Conservation (phyloP, 305 asterid genomes). For the Solanum hybrid region DNA sequence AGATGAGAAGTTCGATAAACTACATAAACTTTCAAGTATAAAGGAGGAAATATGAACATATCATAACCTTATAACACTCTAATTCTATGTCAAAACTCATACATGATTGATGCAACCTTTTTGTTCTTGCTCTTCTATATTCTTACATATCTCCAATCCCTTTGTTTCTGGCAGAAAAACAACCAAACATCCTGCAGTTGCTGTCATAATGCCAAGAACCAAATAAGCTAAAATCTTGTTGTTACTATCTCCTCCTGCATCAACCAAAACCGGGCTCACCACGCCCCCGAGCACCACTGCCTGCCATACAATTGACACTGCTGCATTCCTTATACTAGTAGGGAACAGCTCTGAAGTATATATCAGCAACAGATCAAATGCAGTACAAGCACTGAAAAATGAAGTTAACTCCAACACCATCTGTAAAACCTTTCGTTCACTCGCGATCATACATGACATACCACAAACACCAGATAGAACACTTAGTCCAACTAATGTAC, state of each 20-base stretch:
- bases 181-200: slow-evolving; percentile 26
- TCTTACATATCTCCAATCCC: neutral
- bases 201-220: slow-evolving; percentile 37
- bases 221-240: slow-evolving; percentile 28
- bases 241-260: slow-evolving; percentile 22
- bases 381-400: slow-evolving; percentile 19
- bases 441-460: slow-evolving; percentile 24
- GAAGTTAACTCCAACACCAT: slow-evolving; percentile 17
- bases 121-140: neutral
- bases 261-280: slow-evolving; percentile 18
- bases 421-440: slow-evolving; percentile 13
- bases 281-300: slow-evolving; percentile 27
- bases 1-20: neutral
- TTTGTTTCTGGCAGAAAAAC: slow-evolving; percentile 47
- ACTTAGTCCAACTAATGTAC: slow-evolving; percentile 20
- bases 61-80: neutral
- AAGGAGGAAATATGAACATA: neutral
- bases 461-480: slow-evolving; percentile 38
- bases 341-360: slow-evolving; percentile 24
- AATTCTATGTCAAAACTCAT: neutral
- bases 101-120: neutral
- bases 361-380: slow-evolving; percentile 15
- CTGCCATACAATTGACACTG: slow-evolving; percentile 21
- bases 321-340: slow-evolving; percentile 20
- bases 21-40: neutral